A percentile compares a stretch with the other conserved stretches of the same genome.
phyloP scores from a whole-genome alignment of 2,329 filamentous ascomycete genomes.

The Aspergillus alliaceus region DNA sequence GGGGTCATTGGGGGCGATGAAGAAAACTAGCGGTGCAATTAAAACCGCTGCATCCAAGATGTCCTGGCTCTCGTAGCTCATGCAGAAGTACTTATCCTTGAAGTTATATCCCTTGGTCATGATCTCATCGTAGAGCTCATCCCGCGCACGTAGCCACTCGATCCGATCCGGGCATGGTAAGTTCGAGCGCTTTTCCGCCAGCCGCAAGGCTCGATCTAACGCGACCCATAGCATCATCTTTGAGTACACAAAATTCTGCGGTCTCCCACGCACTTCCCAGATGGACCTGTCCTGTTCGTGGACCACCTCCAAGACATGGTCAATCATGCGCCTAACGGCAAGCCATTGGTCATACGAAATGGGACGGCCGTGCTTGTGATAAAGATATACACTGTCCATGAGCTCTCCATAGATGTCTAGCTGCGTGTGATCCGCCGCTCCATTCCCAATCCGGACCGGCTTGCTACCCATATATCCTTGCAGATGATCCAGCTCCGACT shows the following conservation, averaged over 20 bases:
- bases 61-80: conserved; percentile 72
- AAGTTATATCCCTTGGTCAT: conserved; percentile 77
- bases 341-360: conserved; percentile 76
- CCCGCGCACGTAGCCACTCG: conserved; percentile 66
- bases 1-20: background rate
- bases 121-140: conserved; percentile 70
- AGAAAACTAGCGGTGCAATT: background rate
- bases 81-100: conserved; percentile 68
- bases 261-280: conserved; percentile 26
- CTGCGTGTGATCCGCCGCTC: conserved; percentile 42
- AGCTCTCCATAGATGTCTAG: conserved; percentile 79
- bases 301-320: background rate
- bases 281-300: background rate
- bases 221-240: conserved; percentile 84
- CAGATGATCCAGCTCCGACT: background rate
- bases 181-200: conserved; percentile 69
- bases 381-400: conserved; percentile 74
- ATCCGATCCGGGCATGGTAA: conserved; percentile 70
- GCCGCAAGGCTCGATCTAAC: conserved; percentile 71
- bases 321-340: conserved; percentile 64
- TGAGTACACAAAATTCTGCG: conserved; percentile 73
- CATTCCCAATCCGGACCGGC: background rate
- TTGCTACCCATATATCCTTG: background rate
- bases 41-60: conserved; percentile 60
- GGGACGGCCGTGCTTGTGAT: conserved; percentile 77